A percentile compares a stretch with the other conserved stretches of the same genome.
Evolutionary conservation across 2,329 filamentous ascomycete genomes (phyloP).

Genomic region (Pseudogymnoascus sp.): DNA sequence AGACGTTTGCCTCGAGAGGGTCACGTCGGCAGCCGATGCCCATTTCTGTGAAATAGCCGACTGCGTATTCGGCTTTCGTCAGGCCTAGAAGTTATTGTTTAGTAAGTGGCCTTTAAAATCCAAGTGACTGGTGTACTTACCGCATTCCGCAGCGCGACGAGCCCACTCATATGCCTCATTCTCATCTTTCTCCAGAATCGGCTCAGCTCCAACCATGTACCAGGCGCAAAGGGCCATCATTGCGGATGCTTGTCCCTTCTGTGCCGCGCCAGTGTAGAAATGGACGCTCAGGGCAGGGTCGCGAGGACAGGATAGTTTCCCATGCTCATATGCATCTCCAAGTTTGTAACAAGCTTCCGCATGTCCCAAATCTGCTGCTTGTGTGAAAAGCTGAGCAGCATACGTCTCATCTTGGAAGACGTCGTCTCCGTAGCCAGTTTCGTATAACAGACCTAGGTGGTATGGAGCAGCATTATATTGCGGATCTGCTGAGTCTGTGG

Average conservation of each 20-base stretch:
- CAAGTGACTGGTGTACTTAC: constrained; percentile 44
- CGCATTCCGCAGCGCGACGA: constrained; percentile 72
- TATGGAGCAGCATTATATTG: constrained; percentile 94
- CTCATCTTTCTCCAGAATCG: constrained; percentile 89
- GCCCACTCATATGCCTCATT: constrained; percentile 97
- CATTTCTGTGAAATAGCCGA: constrained; percentile 98
- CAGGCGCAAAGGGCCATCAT: constrained; percentile 99
- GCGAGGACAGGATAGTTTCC: constrained; percentile 74
- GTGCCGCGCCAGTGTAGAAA: constrained; percentile 91
- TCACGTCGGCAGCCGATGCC: constrained; percentile 92
- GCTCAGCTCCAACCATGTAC: constrained; percentile 94
- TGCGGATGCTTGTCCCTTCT: constrained; percentile 71
- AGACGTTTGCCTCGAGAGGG: constrained; percentile 93
- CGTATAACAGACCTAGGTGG: constrained; percentile 80
- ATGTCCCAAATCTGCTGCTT: constrained; percentile 87
- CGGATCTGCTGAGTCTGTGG: constrained; percentile 76
- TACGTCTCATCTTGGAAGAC: constrained; percentile 87
- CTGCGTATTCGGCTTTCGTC: constrained; percentile 75
- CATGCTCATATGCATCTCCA: constrained; percentile 96
- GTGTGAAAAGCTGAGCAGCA: constrained; percentile 87
- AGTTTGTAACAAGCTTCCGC: constrained; percentile 78
- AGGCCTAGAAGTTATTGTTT: constrained; percentile 23
- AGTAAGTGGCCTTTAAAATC: neutral
- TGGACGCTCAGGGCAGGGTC: constrained; percentile 93
- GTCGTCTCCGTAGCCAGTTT: constrained; percentile 89